Base-by-base conservation (phyloP, 306 rosid species). In the Bauhinia variegata region DNA sequence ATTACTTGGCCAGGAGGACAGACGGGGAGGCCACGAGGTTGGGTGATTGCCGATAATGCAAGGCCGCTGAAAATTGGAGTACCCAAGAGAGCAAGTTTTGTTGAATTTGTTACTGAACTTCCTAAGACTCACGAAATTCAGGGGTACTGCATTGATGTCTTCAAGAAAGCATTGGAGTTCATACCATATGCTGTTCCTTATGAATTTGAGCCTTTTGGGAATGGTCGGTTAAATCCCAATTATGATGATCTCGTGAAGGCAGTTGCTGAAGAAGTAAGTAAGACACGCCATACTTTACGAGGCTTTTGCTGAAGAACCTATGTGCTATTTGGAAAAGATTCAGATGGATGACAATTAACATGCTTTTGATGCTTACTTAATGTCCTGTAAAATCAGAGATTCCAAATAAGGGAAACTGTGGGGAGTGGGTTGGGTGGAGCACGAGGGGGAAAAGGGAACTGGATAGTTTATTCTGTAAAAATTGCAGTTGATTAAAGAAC, bases 1-100 rank as follows among this genome's bases (percentile, higher is more conserved):
- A 83, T 88, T 43, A 88, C 87, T 52, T 93, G 99, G 99, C 95
- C 97, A 12, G 97, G 99, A 46, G 97, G 96, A 59, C 66, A 62
- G 74, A 86, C 79, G 11, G 85, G 59, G 53, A 82, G 63, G 30
- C 99, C 99, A 9, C 99, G 96, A 5, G 99, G 99, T 30, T 93
- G 99, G 99, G 96, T 76, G 69, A 63, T 93, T 77, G 96, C 99
- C 47, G 79, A 72, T 56, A 39, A 79, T 66, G 88, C 76, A 48
- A 87, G 83, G 57, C 96, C 99, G 6, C 75, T 93, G 84, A 85
- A 81, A 70, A 86, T 93, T 73, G 95, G 86, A 67, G 99, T 93
- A 63, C 99, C 99, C 53, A 80, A 50, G 53, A 81, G 99, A 80
- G 91, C 82, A 55, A 88, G 99, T 80, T 93, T 90, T 70, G 78